These are phyloP conservation scores for Suillus plorans DNA, from an alignment of 768 basidiomycete species.

Conservation along the genomic window DNA sequence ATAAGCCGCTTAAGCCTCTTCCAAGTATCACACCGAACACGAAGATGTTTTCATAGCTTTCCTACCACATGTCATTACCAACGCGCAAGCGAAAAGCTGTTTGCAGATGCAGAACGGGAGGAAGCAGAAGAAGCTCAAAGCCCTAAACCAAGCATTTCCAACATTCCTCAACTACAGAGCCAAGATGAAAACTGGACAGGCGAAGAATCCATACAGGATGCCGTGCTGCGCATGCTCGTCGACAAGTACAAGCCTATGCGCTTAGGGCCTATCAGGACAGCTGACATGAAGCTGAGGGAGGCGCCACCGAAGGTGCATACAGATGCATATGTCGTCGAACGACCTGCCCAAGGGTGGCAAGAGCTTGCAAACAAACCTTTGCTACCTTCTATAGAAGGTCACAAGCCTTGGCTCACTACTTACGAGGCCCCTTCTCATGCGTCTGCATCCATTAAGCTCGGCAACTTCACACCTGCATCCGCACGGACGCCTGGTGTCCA, in stretches of 20 bases:
- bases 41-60: not conserved
- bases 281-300: slow-evolving; percentile 65
- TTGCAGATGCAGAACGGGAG: slow-evolving; percentile 60
- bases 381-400: slow-evolving; percentile 53
- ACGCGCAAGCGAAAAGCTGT: slow-evolving; percentile 58
- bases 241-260: slow-evolving; percentile 85
- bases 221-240: slow-evolving; percentile 79
- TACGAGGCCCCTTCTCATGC: slow-evolving; percentile 62
- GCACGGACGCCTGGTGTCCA: slow-evolving; percentile 12
- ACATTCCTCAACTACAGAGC: slow-evolving; percentile 35
- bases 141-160: slow-evolving; percentile 14
- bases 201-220: slow-evolving; percentile 68
- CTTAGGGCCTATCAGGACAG: slow-evolving; percentile 53
- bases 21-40: not conserved
- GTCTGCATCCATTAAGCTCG: slow-evolving; percentile 51
- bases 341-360: slow-evolving; percentile 10
- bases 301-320: slow-evolving; percentile 40
- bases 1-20: not conserved
- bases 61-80: slow-evolving; percentile 17
- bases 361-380: slow-evolving; percentile 44
- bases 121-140: slow-evolving; percentile 38
- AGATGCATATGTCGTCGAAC: slow-evolving; percentile 6
- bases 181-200: slow-evolving; percentile 74
- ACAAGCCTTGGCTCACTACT: slow-evolving; percentile 70
- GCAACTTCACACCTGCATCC: slow-evolving; percentile 38